Evolutionary conservation across 192 early-diverging fungal species (phyloP).

Genomic region (Dissophora globulifera): DNA sequence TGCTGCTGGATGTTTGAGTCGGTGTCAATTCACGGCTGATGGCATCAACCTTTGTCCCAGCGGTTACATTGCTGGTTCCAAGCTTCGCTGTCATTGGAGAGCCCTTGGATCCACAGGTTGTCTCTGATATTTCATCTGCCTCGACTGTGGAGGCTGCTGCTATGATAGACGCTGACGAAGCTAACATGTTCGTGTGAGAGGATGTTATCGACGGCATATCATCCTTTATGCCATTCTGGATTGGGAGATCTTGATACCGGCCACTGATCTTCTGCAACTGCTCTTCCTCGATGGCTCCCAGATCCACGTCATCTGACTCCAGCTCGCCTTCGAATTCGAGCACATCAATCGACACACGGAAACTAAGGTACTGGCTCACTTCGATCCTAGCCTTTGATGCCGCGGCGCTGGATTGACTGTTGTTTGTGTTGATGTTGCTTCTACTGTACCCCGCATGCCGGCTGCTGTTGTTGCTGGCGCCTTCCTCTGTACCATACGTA

Average conservation of each 20-base stretch:
- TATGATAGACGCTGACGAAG: neutral
- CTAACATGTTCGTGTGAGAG: neutral
- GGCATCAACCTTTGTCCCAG: too few relatives aligned
- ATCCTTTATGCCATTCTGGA: too few relatives aligned
- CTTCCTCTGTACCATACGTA: neutral
- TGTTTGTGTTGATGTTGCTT: neutral
- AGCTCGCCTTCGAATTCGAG: conserved; percentile 38
- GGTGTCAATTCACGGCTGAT: too few relatives aligned
- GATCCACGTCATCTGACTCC: conserved; percentile 25
- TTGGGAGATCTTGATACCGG: conserved; percentile 8
- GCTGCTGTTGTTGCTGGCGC: neutral
- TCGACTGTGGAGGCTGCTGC: too few relatives aligned
- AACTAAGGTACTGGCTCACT: conserved; percentile 37
- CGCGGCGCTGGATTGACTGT: neutral
- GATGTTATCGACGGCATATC: neutral
- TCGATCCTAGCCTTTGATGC: conserved; percentile 26
- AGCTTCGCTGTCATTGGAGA: neutral
- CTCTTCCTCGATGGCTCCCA: conserved; percentile 16
- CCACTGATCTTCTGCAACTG: conserved; percentile 2
- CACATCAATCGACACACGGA: conserved; percentile 38
- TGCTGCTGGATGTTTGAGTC: too few relatives aligned
- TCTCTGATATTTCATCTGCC: too few relatives aligned
- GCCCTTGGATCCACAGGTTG: conserved; percentile 7
- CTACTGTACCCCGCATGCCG: too few relatives aligned
- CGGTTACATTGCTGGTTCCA: too few relatives aligned